phyloP scores from a whole-genome alignment of 352 stramenopile genomes.

The Phytophthora hibernalis region DNA sequence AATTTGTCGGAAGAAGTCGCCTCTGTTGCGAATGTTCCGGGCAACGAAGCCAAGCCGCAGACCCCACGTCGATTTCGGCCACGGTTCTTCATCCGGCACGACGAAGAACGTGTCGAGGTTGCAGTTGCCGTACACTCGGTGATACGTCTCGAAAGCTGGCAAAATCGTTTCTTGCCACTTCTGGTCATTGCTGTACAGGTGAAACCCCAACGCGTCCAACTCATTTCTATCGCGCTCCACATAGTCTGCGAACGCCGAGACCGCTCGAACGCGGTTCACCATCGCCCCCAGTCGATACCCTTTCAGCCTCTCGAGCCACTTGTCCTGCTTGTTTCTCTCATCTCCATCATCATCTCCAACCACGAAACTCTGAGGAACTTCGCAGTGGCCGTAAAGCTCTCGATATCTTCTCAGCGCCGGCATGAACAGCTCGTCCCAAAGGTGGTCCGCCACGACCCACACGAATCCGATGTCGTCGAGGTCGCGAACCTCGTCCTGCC shows the following conservation, averaged over 20 bases:
- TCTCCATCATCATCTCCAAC: slow-evolving; percentile 30
- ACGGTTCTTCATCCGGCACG: slow-evolving; percentile 44
- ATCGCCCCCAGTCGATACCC: slow-evolving; percentile 52
- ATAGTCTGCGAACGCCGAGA: slow-evolving; percentile 37
- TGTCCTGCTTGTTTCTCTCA: slow-evolving; percentile 2
- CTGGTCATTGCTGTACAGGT: slow-evolving; percentile 51
- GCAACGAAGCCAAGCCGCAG: slow-evolving; percentile 62
- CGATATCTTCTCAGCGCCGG: slow-evolving; percentile 45
- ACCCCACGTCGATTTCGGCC: slow-evolving; percentile 45
- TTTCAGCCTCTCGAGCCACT: slow-evolving; percentile 39
- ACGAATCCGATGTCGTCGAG: slow-evolving; percentile 51
- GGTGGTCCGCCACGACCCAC: slow-evolving; percentile 46
- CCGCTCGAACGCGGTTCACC: slow-evolving; percentile 58
- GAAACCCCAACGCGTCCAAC: slow-evolving; percentile 57
- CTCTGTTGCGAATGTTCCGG: slow-evolving; percentile 57
- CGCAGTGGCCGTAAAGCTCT: slow-evolving; percentile 46
- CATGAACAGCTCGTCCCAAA: slow-evolving; percentile 48
- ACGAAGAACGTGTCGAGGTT: slow-evolving; percentile 47
- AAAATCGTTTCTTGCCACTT: slow-evolving; percentile 65
- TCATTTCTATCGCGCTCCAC: slow-evolving; percentile 42
- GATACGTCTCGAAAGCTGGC: slow-evolving; percentile 55
- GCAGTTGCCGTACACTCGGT: slow-evolving; percentile 50
- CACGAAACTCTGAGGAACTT: slow-evolving; percentile 52
- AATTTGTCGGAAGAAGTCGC: slow-evolving; percentile 59
- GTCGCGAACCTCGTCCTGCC: slow-evolving; percentile 37